These are phyloP conservation scores for Sporothrix euskadiensis DNA, from an alignment of 2,329 filamentous ascomycete genomes.

Conservation along the genomic window DNA sequence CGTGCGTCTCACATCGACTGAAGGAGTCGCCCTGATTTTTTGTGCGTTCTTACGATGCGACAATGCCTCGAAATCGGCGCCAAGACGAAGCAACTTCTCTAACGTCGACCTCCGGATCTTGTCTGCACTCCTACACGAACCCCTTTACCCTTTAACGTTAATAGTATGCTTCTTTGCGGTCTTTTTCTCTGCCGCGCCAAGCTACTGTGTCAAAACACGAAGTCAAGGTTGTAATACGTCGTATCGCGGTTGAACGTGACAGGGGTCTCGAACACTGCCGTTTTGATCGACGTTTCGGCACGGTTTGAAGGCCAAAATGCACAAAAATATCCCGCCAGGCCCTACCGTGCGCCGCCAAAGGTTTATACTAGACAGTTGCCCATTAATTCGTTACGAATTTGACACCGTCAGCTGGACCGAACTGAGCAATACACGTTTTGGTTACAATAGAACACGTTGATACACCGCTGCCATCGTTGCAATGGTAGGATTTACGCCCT, in stretches of 20 bases:
- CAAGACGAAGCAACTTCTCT: slow-evolving; percentile 18
- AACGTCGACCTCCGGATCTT: not conserved
- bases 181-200: not conserved
- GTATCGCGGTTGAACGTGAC: not conserved
- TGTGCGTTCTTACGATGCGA: not conserved
- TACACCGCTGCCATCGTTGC: not conserved
- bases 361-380: not conserved
- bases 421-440: not conserved
- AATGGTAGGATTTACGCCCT: not conserved
- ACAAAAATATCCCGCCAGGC: not conserved
- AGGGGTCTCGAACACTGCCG: slow-evolving; percentile 28
- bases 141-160: not conserved
- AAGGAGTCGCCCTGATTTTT: not conserved
- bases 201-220: not conserved
- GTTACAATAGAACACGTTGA: not conserved
- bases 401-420: not conserved
- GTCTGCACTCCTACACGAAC: not conserved
- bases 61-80: slow-evolving; percentile 25
- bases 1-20: not conserved
- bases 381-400: not conserved
- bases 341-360: not conserved
- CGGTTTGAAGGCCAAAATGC: slow-evolving; percentile 14
- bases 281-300: slow-evolving; percentile 34
- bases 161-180: too few relatives aligned
- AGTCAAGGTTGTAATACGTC: not conserved